Evolutionary conservation across 139 green algal species (phyloP).

Genomic region (Coccomyxa sp.): DNA sequence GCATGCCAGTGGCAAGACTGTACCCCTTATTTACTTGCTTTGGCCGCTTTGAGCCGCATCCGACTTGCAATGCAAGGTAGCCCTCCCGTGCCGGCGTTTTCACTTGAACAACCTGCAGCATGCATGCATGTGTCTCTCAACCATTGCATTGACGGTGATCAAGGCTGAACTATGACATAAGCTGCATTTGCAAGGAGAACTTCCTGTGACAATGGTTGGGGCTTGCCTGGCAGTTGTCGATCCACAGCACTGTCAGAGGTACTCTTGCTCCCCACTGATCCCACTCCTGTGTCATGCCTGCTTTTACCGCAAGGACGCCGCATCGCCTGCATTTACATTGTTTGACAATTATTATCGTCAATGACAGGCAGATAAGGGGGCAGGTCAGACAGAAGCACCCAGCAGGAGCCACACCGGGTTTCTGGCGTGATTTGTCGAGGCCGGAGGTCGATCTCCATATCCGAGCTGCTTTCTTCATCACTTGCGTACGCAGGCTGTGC

Average conservation of each 20-base stretch:
- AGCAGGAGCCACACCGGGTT: neutral
- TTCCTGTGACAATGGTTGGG: neutral
- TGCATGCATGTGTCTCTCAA: no score
- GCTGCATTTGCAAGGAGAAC: neutral
- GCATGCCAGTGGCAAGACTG: no score
- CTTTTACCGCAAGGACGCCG: slow-evolving; percentile 88
- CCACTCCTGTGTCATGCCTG: slow-evolving; percentile 96
- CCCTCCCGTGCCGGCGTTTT: slow-evolving; percentile 70
- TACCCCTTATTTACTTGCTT: slow-evolving; percentile 60
- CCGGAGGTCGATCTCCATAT: neutral
- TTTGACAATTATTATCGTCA: no score
- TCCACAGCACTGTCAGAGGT: slow-evolving; percentile 93
- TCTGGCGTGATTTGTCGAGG: neutral
- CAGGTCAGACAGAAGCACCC: no score
- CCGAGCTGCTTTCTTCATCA: neutral
- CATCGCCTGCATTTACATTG: slow-evolving; percentile 33
- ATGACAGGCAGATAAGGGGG: no score
- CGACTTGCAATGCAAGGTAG: slow-evolving; percentile 80
- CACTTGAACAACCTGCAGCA: slow-evolving; percentile 76
- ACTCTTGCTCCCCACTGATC: slow-evolving; percentile 79
- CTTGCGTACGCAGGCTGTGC: neutral
- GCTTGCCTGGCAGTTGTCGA: slow-evolving; percentile 89
- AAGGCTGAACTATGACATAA: no score
- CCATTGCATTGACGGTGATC: no score
- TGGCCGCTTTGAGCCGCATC: slow-evolving; percentile 52